Percentiles rank a stretch among this genome's conserved stretches.
phyloP scores from a whole-genome alignment of 371 early-diverging fungal genomes.

The Zychaea mexicana region DNA sequence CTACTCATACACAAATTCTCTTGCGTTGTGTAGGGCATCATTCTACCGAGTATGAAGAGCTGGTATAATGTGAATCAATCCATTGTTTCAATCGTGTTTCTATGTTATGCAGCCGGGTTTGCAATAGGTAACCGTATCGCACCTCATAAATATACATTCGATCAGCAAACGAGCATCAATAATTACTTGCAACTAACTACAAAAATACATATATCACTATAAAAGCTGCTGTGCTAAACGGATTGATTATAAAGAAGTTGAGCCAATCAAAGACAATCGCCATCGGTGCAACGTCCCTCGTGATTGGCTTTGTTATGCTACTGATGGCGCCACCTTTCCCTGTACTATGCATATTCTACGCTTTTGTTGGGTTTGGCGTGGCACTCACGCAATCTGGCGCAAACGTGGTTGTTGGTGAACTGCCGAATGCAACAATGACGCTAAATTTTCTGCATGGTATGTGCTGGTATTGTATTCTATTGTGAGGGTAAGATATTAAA shows the following conservation, averaged over 20 bases:
- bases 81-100: constrained; percentile 22
- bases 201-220: background rate
- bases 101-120: constrained; percentile 23
- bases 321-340: constrained; percentile 21
- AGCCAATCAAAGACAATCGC: constrained; percentile 13
- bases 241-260: constrained; percentile 14
- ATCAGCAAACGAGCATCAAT: background rate
- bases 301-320: constrained; percentile 13
- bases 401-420: constrained; percentile 20
- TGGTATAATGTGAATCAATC: constrained; percentile 19
- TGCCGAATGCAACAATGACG: constrained; percentile 23
- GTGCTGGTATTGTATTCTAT: no score
- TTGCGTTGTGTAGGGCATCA: constrained; percentile 28
- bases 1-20: background rate
- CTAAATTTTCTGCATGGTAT: constrained; percentile 31
- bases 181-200: background rate
- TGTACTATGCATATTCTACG: constrained; percentile 15
- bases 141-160: background rate
- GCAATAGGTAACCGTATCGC: constrained; percentile 13
- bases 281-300: constrained; percentile 13
- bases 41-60: constrained; percentile 21
- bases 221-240: constrained; percentile 24
- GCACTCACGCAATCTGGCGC: constrained; percentile 20
- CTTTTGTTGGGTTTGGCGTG: constrained; percentile 23
- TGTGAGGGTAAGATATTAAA: background rate